Evolutionary conservation across 169 alveolate species (phyloP), one percentile per base, ranked within the genome.

Genomic region (Cryptosporidium sp.): DNA sequence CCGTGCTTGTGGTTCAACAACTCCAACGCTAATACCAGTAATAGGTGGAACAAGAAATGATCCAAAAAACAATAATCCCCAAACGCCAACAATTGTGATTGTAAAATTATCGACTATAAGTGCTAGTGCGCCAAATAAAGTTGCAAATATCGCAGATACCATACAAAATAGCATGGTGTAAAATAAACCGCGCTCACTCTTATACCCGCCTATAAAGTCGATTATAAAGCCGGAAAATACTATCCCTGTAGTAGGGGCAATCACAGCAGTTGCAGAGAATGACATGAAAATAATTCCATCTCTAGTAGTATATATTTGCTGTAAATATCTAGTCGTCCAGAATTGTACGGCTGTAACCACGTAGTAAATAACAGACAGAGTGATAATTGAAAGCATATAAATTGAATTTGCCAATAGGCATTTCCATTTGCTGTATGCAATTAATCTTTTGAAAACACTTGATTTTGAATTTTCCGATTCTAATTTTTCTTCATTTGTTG

Each of bases 271-370:
- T 9, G 80, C 75, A 44, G 89, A 80, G 29, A 80, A 80, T 42
- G 89, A 80, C 89, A 80, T 80, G 18, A 80, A 80, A 39, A 80
- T 80, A 44, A 80, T 65, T 61, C 89, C 89, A n/a, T 80, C 89
- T 31, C 69, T 80, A 10, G 75, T 80, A 21, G 58, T 80, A 48
- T 80, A 80, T 26, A 45, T 58, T 37, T 80, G 80, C 33, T 80
- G 89, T 44, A 80, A 42, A 44, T 62, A 80, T 62, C 89, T 80
- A 35, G 89, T 80, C 39, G 89, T 80, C 89, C 89, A 80, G 18
- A 44, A 80, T 42, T 80, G 89, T 12, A 80, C 89, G 26, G 89
- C 75, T 2, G 89, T 80, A 1, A 80, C 89, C 29, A 70, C 75
- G 52, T 80, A 80, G 35, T 62, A 80, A 44, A 80, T 80, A 16